Evolutionary conservation across 352 stramenopile genomes (phyloP).

Genomic region (Phytopythium ostracodes): DNA sequence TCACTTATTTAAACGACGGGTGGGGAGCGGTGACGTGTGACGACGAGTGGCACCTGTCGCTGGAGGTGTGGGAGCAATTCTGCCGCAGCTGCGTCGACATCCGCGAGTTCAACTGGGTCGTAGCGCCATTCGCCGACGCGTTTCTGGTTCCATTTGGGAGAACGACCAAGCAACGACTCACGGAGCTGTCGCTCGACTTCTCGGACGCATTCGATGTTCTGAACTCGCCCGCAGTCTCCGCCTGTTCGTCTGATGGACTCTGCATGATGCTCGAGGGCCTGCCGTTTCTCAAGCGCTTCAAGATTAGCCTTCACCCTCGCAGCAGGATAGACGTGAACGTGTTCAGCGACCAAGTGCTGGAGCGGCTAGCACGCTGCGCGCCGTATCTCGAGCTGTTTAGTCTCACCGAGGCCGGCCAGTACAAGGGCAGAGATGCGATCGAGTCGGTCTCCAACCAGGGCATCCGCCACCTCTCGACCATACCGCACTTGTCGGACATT

Average conservation of each 20-base stretch:
- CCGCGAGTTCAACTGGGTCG: constrained; percentile 55
- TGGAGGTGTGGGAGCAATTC: constrained; percentile 37
- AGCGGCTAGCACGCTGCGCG: constrained; percentile 14
- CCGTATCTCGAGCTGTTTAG: constrained; percentile 33
- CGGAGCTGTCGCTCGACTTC: constrained; percentile 34
- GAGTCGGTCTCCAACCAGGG: constrained; percentile 24
- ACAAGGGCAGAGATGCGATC: constrained; percentile 25
- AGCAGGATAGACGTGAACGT: constrained; percentile 32
- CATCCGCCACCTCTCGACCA: constrained; percentile 21
- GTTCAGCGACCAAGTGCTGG: constrained; percentile 35
- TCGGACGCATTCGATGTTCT: constrained; percentile 18
- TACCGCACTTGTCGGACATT: constrained; percentile 37
- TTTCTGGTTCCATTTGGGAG: constrained; percentile 47
- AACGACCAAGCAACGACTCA: constrained; percentile 33
- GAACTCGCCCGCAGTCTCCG: constrained; percentile 14
- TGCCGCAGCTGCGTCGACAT: constrained; percentile 30
- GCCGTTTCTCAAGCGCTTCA: constrained; percentile 27
- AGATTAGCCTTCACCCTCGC: constrained; percentile 32
- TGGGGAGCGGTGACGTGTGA: constrained; percentile 42
- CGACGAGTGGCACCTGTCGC: constrained; percentile 45
- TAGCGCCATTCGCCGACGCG: constrained; percentile 43
- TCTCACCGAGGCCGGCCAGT: constrained; percentile 27
- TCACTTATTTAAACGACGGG: constrained; percentile 46
- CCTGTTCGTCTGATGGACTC: constrained; percentile 29
- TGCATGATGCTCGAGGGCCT: constrained; percentile 27